Evolutionary conservation across 2,329 filamentous ascomycete species (phyloP), one percentile per base, ranked within the genome.

Genomic region (Alternaria tenuissima): DNA sequence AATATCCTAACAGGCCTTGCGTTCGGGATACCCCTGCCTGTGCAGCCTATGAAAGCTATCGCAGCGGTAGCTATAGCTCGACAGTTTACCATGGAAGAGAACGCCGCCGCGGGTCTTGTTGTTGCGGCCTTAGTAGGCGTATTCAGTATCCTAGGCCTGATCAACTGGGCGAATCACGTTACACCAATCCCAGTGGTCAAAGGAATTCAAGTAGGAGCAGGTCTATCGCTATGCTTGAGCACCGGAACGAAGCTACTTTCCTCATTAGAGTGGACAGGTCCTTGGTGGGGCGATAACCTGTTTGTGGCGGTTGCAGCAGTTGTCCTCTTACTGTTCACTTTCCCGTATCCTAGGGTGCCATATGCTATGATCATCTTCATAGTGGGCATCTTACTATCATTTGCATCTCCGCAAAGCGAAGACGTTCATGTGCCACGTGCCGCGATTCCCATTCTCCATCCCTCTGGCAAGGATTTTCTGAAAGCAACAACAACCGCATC

Each of bases 191-290:
- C 94, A 0, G 91, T 98, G 0, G 89, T 98, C 54, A 97, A 96
- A 76, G 94, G 94, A 30, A 97, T 98, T 66, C 95, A 98, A 79
- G 88, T 97, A 48, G 94, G 94, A 38, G 94, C 94, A 5, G 94
- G 94, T 1, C 82, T 98, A 48, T 93, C 91, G 16, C 85, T 98
- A 16, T 86, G 93, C 55, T 85, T 96, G 58, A 91, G 91, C 12
- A 92, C 93, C 7, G 93, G 92, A 3, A 70, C 73, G 3, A 83
- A 84, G 0, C 84, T 96, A 59, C 83, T 95, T 12, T 82, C 85
- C 18, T 87, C 88, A 3, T 82, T 97, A 4, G 81, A 83, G 12
- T 96, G 93, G 92, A 80, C 83, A 1, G 75, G 80, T 5, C 88
- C 91, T 0, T 85, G 83, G 43, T 87, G 86, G 78, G 85, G 89